Conservation (phyloP, 306 rosid species). For the Cicer pinnatifidum region DNA sequence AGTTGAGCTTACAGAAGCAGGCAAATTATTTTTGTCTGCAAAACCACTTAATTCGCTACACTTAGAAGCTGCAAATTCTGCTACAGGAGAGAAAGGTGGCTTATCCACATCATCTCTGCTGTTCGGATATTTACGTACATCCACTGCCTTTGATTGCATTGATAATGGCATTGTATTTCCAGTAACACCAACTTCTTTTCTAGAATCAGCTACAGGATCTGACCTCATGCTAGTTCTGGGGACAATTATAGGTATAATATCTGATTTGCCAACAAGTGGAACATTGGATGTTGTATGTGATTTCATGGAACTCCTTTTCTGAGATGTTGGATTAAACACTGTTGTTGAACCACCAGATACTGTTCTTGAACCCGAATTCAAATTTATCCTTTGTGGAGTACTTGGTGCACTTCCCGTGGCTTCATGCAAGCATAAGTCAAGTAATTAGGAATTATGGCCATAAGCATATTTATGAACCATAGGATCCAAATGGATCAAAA, state of each 20-base stretch:
- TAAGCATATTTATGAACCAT: constrained; percentile 35
- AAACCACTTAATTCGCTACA: constrained; percentile 58
- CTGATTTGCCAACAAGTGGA: constrained; percentile 68
- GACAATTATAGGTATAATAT: constrained; percentile 85
- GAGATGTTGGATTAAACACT: constrained; percentile 60
- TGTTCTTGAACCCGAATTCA: constrained; percentile 69
- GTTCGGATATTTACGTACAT: constrained; percentile 59
- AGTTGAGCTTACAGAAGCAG: constrained; percentile 56
- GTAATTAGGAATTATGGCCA: constrained; percentile 44
- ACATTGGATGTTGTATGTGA: constrained; percentile 59
- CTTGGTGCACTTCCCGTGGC: constrained; percentile 89
- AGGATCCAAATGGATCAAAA: constrained; percentile 42
- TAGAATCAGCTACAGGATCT: constrained; percentile 72
- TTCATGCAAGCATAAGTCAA: constrained; percentile 56
- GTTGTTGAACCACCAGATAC: constrained; percentile 65
- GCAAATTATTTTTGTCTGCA: constrained; percentile 62
- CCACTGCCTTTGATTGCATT: constrained; percentile 72
- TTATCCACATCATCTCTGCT: constrained; percentile 81
- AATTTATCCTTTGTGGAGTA: constrained; percentile 82
- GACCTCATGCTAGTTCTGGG: constrained; percentile 78
- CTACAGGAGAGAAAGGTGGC: constrained; percentile 51
- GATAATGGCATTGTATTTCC: constrained; percentile 74
- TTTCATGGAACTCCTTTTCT: constrained; percentile 70
- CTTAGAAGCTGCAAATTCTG: constrained; percentile 65
- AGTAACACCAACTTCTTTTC: constrained; percentile 71